These are phyloP conservation scores for Coniosporium apollinis DNA, from an alignment of 495 filamentous ascomycete species.

Conservation along the genomic window DNA sequence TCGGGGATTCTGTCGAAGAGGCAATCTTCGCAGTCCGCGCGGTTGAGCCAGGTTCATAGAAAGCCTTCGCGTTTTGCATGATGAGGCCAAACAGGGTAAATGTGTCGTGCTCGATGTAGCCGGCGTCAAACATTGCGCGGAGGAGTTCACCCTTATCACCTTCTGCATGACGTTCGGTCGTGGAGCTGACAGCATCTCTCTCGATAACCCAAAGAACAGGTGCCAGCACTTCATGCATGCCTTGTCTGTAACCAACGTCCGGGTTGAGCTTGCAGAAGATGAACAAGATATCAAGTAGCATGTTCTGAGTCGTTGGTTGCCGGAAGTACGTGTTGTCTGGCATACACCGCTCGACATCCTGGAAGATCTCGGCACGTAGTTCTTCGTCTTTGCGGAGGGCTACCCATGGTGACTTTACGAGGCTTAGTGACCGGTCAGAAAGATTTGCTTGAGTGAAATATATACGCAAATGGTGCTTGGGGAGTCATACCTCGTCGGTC, in stretches of 20 bases:
- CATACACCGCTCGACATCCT: conserved; percentile 86
- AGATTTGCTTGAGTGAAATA: conserved; percentile 4
- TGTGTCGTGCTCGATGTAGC: conserved; percentile 75
- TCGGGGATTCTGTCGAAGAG: conserved; percentile 46
- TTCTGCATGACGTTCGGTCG: neutral
- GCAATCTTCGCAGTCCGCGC: conserved; percentile 24
- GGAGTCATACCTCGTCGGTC: conserved; percentile 65
- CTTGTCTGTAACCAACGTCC: conserved; percentile 79
- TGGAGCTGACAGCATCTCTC: conserved; percentile 65
- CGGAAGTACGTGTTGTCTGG: conserved; percentile 88
- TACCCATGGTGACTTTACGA: conserved; percentile 74
- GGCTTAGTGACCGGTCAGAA: conserved; percentile 29
- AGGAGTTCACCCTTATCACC: conserved; percentile 19
- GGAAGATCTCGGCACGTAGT: conserved; percentile 74
- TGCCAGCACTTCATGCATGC: conserved; percentile 91
- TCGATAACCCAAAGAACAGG: conserved; percentile 81
- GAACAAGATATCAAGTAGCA: conserved; percentile 79
- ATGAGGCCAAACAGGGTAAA: conserved; percentile 70
- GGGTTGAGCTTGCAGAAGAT: conserved; percentile 89
- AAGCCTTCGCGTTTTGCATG: conserved; percentile 73
- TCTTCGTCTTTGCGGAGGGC: conserved; percentile 67
- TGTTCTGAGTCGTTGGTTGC: conserved; percentile 55
- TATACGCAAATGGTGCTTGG: too few relatives aligned
- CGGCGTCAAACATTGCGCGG: conserved; percentile 46
- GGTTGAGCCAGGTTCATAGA: conserved; percentile 52